Conservation (phyloP, 345 rosid genomes). For the Citrus inodora region DNA sequence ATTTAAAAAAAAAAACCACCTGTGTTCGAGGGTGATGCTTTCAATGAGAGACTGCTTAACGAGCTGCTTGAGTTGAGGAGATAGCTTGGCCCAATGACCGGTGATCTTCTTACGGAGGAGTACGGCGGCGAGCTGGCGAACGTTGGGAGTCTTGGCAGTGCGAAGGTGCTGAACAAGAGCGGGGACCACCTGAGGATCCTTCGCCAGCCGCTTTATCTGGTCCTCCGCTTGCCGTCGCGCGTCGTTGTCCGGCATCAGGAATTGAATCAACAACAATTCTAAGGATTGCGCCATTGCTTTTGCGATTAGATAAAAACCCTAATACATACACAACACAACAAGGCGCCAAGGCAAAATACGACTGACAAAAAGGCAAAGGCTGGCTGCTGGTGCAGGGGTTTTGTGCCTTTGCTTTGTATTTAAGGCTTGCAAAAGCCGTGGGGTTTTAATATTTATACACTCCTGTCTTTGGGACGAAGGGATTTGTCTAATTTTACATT, state of each 20-base stretch:
- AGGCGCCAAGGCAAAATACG: neutral
- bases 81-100: constrained; percentile 96
- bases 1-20: constrained; percentile 30
- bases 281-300: constrained; percentile 82
- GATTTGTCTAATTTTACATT: too few species aligned
- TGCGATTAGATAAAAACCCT: neutral
- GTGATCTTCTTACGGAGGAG: constrained; percentile 99
- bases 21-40: constrained; percentile 92
- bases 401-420: neutral
- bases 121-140: constrained; percentile 98
- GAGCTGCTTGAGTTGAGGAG: constrained; percentile 71
- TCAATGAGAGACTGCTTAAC: constrained; percentile 90
- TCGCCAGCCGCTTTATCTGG: constrained; percentile 88
- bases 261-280: constrained; percentile 85
- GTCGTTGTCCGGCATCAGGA: constrained; percentile 99
- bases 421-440: neutral
- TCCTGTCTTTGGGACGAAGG: neutral
- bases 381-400: neutral
- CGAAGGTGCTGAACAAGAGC: constrained; percentile 97
- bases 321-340: neutral
- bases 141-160: constrained; percentile 97
- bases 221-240: constrained; percentile 98
- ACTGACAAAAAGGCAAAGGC: neutral
- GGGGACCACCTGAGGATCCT: constrained; percentile 98
- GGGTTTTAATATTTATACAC: neutral